Conservation (phyloP, 345 rosid genomes). For the Erodium maritimum region DNA sequence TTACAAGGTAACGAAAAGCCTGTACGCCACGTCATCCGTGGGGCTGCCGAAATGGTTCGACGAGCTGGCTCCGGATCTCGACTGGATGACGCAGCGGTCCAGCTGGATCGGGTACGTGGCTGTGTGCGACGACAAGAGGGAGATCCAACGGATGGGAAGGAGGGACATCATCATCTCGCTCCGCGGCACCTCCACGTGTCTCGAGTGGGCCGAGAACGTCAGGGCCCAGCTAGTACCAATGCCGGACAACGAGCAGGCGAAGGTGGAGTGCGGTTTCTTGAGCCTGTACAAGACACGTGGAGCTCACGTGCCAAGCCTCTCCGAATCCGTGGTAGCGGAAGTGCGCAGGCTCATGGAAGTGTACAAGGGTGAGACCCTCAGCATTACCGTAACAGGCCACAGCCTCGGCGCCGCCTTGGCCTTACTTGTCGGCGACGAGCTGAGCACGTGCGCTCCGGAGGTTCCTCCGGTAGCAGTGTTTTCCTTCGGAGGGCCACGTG, state of each 20-base stretch:
- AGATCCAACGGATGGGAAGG: constrained; percentile 92
- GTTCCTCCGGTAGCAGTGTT: constrained; percentile 65
- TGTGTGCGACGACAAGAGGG: constrained; percentile 59
- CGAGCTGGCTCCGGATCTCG: constrained; percentile 67
- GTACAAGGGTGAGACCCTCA: constrained; percentile 60
- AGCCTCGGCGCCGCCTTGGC: constrained; percentile 95
- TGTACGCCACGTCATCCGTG: constrained; percentile 82
- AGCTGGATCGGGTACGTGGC: constrained; percentile 96
- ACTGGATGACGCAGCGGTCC: constrained; percentile 90
- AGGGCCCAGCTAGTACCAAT: constrained; percentile 34
- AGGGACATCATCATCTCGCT: constrained; percentile 78
- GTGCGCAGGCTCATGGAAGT: constrained; percentile 30
- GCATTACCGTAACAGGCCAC: constrained; percentile 83
- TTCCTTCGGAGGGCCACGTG: constrained; percentile 88
- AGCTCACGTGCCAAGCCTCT: constrained; percentile 40
- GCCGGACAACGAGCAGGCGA: constrained; percentile 23
- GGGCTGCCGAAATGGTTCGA: constrained; percentile 75
- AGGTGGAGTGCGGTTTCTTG: constrained; percentile 76
- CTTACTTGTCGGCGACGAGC: constrained; percentile 55
- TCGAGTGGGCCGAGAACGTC: constrained; percentile 90
- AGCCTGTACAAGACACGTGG: constrained; percentile 58
- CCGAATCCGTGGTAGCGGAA: constrained; percentile 43
- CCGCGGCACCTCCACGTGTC: constrained; percentile 88
- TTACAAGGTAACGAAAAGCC: constrained; percentile 60
- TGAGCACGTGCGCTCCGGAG: constrained; percentile 30